phyloP scores from a whole-genome alignment of 805 yeast genomes.

The Yueomyces sp. region DNA sequence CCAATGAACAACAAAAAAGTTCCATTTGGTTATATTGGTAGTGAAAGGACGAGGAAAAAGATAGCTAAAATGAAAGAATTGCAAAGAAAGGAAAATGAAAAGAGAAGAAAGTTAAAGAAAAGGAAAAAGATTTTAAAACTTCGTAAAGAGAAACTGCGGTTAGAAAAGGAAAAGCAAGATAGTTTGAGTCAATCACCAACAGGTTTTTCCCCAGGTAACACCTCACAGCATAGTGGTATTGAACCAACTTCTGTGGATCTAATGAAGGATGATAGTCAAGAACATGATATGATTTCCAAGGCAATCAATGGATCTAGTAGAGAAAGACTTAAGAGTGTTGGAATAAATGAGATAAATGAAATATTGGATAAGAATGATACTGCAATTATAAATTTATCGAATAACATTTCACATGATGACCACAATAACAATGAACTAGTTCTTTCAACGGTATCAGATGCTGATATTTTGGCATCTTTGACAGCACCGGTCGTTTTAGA shows the following conservation, averaged over 20 bases:
- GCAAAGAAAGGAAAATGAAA: slow-evolving; percentile 22
- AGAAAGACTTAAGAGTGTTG: slow-evolving; percentile 17
- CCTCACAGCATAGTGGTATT: neutral
- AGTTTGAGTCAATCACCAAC: neutral
- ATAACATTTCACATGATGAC: neutral
- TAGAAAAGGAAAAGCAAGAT: slow-evolving; percentile 12
- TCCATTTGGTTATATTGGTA: slow-evolving; percentile 26
- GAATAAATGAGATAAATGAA: slow-evolving; percentile 20
- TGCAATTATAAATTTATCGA: slow-evolving; percentile 7
- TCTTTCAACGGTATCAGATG: slow-evolving; percentile 7
- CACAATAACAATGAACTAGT: slow-evolving; percentile 4
- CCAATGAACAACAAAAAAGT: slow-evolving; percentile 19
- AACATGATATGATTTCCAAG: neutral
- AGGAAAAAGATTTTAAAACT: slow-evolving; percentile 21
- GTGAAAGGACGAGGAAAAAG: slow-evolving; percentile 23
- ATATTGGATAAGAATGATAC: slow-evolving; percentile 16
- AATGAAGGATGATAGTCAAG: neutral
- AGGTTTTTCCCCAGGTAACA: neutral
- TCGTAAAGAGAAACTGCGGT: slow-evolving; percentile 19
- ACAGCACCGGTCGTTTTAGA: slow-evolving; percentile 23
- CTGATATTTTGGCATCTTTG: slow-evolving; percentile 21
- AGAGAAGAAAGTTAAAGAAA: slow-evolving; percentile 21
- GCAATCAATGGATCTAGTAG: slow-evolving; percentile 1
- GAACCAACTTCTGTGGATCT: neutral
- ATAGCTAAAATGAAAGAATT: slow-evolving; percentile 24